Conservation (phyloP, 331 rosid genomes). For the Phaseolus coccineus region DNA sequence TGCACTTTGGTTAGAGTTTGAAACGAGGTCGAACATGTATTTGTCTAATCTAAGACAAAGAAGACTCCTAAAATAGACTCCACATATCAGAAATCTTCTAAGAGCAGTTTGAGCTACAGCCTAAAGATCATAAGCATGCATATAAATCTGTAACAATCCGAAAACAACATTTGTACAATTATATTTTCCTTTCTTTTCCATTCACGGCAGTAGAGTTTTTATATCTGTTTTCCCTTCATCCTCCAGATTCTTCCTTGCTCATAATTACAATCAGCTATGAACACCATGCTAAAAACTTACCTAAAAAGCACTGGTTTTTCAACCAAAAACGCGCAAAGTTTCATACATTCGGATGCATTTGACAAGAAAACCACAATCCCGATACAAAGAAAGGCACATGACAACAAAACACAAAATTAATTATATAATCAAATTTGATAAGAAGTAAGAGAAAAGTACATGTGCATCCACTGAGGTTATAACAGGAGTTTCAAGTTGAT, state of each 20-base stretch:
- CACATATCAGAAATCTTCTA: not conserved
- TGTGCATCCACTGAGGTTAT: conserved; percentile 60
- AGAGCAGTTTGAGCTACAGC: not conserved
- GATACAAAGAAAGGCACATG: not conserved
- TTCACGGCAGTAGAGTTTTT: not conserved
- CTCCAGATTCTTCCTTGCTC: conserved; percentile 33
- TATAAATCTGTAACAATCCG: not conserved
- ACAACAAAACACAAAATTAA: conserved; percentile 28
- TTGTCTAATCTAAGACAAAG: not conserved
- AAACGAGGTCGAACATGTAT: not conserved
- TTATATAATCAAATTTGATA: conserved; percentile 17
- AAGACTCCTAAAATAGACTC: not conserved
- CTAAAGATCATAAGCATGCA: not conserved
- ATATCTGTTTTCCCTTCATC: conserved; percentile 30
- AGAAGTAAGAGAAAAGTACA: conserved; percentile 52
- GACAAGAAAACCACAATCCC: conserved; percentile 20
- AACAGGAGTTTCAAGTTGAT: conserved; percentile 57
- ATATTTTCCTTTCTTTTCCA: not conserved
- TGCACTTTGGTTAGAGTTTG: not conserved
- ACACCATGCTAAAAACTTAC: conserved; percentile 25
- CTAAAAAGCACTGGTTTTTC: conserved; percentile 19
- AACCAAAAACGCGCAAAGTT: conserved; percentile 12
- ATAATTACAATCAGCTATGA: conserved; percentile 25
- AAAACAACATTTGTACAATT: not conserved
- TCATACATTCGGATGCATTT: conserved; percentile 6